Base-by-base conservation (phyloP, 163 green algal species). In the Scenedesmus sp. region DNA sequence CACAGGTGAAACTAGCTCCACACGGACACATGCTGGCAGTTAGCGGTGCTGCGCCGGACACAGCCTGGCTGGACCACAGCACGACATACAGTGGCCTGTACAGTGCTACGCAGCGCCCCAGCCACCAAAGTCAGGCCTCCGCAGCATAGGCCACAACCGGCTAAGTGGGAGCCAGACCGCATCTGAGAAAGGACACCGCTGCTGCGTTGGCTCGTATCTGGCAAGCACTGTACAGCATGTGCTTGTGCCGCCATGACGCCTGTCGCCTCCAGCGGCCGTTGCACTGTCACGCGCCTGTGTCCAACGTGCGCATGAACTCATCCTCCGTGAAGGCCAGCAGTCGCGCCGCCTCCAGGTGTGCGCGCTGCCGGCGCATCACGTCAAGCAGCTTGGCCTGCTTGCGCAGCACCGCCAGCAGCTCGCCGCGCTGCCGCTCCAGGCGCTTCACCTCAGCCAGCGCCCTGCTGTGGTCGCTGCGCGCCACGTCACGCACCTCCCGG, bases 331-430 rank as follows among this genome's bases (percentile, higher is more conserved):
- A 97, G 40, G 94, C 88, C 80, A 99, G 92, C 82, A 95, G 84
- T 7, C 94, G 90, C 22, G 96, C 95, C 6, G 96, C 96, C 92
- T 99, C 97, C 78, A 99, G 46, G 89, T 99, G 97, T 68, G 97
- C 92, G 86, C 97, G 97, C 81, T 99, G 97, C 43, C 94, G 90
- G 90, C 96, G 97, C 43, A 99, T 94, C 44, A 99, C 95, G 83
- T 98, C 97, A 15, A 99, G 96, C 22, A 99, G 95, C 90, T 96
- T 97, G 18, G 96, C 87, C 93, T 98, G 96, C 93, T 99, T 99
- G 83, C 95, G 96, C 91, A 99, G 97, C 20, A 95, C 96, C 35
- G 94, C 91, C 30, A 97, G 68, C 37, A 99, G 94, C 94, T 98
- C 96, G 1, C 85, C 86, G 68, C 96, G 96, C 92, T 98, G 97